Conservation (phyloP, 768 basidiomycete genomes). For the Boletus reticuloceps region DNA sequence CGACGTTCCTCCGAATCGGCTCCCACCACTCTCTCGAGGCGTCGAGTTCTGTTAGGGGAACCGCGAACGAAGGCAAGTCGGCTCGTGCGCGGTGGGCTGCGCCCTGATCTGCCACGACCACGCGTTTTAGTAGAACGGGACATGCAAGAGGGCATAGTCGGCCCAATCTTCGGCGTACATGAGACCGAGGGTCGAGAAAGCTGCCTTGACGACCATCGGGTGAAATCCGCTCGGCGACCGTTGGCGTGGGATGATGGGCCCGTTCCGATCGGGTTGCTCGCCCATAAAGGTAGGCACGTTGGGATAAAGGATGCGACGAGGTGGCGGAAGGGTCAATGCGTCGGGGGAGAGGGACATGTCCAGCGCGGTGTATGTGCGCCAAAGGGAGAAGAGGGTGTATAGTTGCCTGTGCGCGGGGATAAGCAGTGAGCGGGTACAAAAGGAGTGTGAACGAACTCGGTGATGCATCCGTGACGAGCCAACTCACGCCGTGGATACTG, state of each 20-base stretch:
- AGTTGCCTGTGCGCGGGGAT: conserved; percentile 44
- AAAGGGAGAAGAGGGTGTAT: conserved; percentile 74
- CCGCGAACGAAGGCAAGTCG: conserved; percentile 33
- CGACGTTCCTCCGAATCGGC: conserved; percentile 45
- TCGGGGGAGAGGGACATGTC: conserved; percentile 47
- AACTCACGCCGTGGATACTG: conserved; percentile 68
- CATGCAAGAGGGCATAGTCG: conserved; percentile 64
- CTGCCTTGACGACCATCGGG: conserved; percentile 65
- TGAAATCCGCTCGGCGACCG: conserved; percentile 67
- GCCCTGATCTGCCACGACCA: conserved; percentile 75
- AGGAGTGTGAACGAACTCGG: conserved; percentile 42
- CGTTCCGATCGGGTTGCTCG: conserved; percentile 29
- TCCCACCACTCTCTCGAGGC: conserved; percentile 68
- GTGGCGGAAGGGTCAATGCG: conserved; percentile 54
- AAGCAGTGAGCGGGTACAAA: not conserved
- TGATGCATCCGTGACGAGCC: conserved; percentile 54
- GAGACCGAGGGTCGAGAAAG: conserved; percentile 67
- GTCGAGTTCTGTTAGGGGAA: conserved; percentile 41
- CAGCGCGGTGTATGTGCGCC: conserved; percentile 71
- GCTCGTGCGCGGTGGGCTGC: conserved; percentile 46
- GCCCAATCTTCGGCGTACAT: conserved; percentile 76
- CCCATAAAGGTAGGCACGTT: conserved; percentile 61
- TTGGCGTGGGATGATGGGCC: conserved; percentile 31
- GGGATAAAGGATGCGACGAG: conserved; percentile 74
- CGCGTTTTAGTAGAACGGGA: conserved; percentile 75